phyloP scores from a whole-genome alignment of 2,329 filamentous ascomycete genomes.

The Emergomyces africanus region DNA sequence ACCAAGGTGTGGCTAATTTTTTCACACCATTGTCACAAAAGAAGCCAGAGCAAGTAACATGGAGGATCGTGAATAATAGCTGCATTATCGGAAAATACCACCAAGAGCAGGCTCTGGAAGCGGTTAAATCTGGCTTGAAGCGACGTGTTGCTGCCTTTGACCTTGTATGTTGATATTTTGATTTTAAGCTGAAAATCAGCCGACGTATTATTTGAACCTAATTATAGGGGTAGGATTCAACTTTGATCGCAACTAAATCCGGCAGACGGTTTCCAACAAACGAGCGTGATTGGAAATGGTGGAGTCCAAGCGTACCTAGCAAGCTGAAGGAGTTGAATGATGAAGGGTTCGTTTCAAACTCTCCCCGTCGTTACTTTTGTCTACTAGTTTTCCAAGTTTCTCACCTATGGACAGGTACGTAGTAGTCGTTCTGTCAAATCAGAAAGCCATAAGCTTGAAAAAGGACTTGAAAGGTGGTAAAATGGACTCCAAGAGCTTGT shows the following conservation, averaged over 20 bases:
- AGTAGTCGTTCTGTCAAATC: slow-evolving; percentile 76
- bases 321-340: slow-evolving; percentile 55
- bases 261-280: slow-evolving; percentile 64
- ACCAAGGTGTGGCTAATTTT: slow-evolving; percentile 57
- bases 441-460: slow-evolving; percentile 67
- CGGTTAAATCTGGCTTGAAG: slow-evolving; percentile 9
- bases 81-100: slow-evolving; percentile 64
- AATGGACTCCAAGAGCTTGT: slow-evolving; percentile 52
- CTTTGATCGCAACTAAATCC: slow-evolving; percentile 65
- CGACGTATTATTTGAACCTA: neutral
- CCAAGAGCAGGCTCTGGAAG: neutral
- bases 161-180: slow-evolving; percentile 21
- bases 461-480: slow-evolving; percentile 59
- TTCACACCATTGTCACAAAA: slow-evolving; percentile 83
- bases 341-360: slow-evolving; percentile 47
- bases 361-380: neutral
- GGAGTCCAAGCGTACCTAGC: slow-evolving; percentile 57
- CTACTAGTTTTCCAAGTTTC: slow-evolving; percentile 5
- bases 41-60: slow-evolving; percentile 59
- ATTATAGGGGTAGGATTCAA: slow-evolving; percentile 59
- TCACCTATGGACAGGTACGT: slow-evolving; percentile 44
- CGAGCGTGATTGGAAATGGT: slow-evolving; percentile 87
- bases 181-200: neutral
- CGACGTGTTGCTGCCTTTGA: slow-evolving; percentile 35
- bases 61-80: slow-evolving; percentile 54